Base-by-base conservation (phyloP, 2,329 filamentous ascomycete species). In the Tolypocladium amazonense region DNA sequence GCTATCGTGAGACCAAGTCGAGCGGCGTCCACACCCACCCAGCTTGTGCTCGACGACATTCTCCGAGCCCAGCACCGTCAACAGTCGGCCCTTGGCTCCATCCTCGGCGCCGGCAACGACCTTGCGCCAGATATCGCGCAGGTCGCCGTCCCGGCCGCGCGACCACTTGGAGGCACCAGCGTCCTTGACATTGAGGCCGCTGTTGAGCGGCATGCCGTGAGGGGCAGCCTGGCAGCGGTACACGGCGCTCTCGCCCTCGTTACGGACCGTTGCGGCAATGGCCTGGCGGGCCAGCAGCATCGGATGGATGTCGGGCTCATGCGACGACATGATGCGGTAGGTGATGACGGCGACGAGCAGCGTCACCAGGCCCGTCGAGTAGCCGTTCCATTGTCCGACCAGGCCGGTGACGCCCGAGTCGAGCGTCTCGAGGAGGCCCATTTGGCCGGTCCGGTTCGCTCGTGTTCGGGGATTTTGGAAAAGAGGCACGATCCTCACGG, bases 241-340 rank as follows among this genome's bases (percentile, higher is more conserved):
- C 62, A 91, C 77, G 55, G 94, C 87, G 47, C 91, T 96, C 74
- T 97, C 89, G 65, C 90, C 88, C 60, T 89, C 84, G 66, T 93
- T 86, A 66, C 94, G 84, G 58, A 97, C 88, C 15, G 87, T 84
- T 11, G 90, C 89, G 57, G 88, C 82, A 64, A 87, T 81, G 3
- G 91, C 85, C 78, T 97, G 94, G 58, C 93, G 85, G 59, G 90
- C 89, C 35, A 99, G 86, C 56, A 97, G 83, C 73, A 96, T 87
- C 39, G 94, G 93, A 73, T 97, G 94, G 6, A 89, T 88, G 76
- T 99, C 94, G 7, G 94, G 89, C 58, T 97, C 93, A 62, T 85
- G 83, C 57, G 84, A 82, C 62, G 85, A 85, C 67, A 89, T 77
- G 64, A 95, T 76, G 53, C 87, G 83, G 73, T 90, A 92, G 60